These are phyloP conservation scores for Bruguiera sexangula DNA, from an alignment of 345 rosid species.

Conservation along the genomic window DNA sequence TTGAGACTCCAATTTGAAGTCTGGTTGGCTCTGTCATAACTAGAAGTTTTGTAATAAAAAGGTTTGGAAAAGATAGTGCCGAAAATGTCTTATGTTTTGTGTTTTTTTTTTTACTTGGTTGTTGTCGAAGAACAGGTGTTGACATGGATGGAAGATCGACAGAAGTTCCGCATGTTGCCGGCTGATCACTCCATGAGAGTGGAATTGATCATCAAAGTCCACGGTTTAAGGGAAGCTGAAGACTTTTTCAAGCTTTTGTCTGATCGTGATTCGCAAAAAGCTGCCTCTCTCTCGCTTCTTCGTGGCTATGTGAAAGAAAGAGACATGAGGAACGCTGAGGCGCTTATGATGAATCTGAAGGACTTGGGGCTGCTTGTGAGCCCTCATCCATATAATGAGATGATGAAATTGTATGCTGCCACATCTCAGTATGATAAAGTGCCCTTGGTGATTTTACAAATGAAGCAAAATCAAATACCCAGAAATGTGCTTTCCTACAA, in stretches of 20 bases:
- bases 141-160: conserved; percentile 50
- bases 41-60: no score
- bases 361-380: conserved; percentile 46
- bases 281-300: conserved; percentile 50
- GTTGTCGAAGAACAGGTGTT: conserved; percentile 29
- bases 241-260: conserved; percentile 36
- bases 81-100: no score
- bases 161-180: conserved; percentile 21
- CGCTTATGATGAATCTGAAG: conserved; percentile 43
- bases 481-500: conserved; percentile 54
- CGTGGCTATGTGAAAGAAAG: conserved; percentile 45
- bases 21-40: no score
- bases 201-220: conserved; percentile 42
- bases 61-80: no score
- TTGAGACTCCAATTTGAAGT: no score
- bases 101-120: background rate
- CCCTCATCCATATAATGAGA: conserved; percentile 57
- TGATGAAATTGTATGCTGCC: conserved; percentile 59
- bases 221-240: conserved; percentile 42
- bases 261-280: conserved; percentile 28
- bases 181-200: conserved; percentile 37
- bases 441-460: conserved; percentile 40
- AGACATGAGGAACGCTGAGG: conserved; percentile 42
- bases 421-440: conserved; percentile 43
- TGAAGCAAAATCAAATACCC: conserved; percentile 51